Evolutionary conservation across 257 asterid species (phyloP).

Genomic region (Fraxinus excelsior): DNA sequence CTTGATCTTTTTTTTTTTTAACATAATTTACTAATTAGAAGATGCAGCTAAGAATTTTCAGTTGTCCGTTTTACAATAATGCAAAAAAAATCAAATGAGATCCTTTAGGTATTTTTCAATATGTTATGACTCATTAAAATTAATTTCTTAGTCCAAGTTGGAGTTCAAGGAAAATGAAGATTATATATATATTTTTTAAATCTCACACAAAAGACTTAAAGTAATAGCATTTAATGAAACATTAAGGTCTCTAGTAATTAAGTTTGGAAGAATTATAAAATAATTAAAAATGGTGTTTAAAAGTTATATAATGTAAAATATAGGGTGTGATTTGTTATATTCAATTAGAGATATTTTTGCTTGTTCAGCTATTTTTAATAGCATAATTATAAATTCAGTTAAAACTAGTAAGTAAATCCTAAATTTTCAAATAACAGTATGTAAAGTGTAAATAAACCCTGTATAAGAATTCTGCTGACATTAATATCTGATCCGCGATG

Average conservation of each 20-base stretch:
- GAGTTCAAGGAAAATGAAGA: background rate
- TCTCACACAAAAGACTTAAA: background rate
- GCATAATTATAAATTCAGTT: background rate
- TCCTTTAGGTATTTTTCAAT: background rate
- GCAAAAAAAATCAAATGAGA: background rate
- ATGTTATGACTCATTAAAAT: background rate
- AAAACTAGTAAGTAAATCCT: background rate
- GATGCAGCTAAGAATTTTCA: background rate
- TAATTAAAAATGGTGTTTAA: background rate
- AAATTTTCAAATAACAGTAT: background rate
- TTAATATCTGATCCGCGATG: background rate
- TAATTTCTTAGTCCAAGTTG: background rate
- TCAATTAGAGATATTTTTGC: background rate
- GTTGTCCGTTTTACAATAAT: background rate
- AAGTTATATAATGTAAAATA: background rate
- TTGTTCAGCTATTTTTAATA: background rate
- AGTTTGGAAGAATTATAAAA: background rate
- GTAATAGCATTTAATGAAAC: background rate
- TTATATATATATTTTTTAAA: too few relatives aligned
- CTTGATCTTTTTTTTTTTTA: background rate
- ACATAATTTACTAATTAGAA: background rate
- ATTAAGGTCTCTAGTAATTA: background rate
- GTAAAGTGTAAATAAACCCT: background rate
- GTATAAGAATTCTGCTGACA: background rate
- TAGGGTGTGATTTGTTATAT: background rate